These are phyloP conservation scores for Casuarina glauca DNA, from an alignment of 306 rosid species.

Conservation along the genomic window DNA sequence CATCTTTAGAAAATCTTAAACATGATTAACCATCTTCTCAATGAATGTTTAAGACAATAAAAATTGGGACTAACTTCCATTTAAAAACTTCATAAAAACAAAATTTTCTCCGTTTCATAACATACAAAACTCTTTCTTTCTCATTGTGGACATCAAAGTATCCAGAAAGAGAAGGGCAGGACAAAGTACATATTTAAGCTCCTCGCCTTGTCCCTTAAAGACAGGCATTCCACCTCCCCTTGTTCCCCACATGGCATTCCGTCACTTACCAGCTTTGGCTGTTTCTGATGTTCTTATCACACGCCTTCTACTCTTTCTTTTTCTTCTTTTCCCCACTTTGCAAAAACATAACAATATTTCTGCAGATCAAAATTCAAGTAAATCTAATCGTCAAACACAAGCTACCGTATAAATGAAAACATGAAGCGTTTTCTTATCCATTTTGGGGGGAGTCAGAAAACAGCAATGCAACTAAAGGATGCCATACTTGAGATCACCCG, in stretches of 20 bases:
- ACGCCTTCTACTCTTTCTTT: not conserved
- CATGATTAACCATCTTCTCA: too few species aligned
- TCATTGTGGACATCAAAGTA: not conserved
- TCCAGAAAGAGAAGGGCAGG: not conserved
- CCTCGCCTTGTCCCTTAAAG: not conserved
- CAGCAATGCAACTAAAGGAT: not conserved
- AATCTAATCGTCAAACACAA: too few species aligned
- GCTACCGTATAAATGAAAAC: too few species aligned
- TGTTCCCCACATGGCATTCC: slow-evolving; percentile 1
- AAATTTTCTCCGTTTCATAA: too few species aligned
- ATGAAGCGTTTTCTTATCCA: not conserved
- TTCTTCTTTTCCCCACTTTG: not conserved
- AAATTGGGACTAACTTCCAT: too few species aligned
- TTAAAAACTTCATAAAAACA: too few species aligned
- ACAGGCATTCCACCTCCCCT: not conserved
- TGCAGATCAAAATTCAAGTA: too few species aligned
- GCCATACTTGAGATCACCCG: not conserved
- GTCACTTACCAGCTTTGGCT: not conserved
- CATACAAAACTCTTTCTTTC: not conserved
- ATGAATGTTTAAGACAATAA: too few species aligned
- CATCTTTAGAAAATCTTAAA: too few species aligned
- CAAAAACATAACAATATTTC: not conserved
- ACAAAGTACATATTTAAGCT: not conserved
- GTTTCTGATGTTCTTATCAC: not conserved
- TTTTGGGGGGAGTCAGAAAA: not conserved